Base-by-base conservation (phyloP, 345 rosid genomes). In the sweet orange (Citrus sinensis) region DNA sequence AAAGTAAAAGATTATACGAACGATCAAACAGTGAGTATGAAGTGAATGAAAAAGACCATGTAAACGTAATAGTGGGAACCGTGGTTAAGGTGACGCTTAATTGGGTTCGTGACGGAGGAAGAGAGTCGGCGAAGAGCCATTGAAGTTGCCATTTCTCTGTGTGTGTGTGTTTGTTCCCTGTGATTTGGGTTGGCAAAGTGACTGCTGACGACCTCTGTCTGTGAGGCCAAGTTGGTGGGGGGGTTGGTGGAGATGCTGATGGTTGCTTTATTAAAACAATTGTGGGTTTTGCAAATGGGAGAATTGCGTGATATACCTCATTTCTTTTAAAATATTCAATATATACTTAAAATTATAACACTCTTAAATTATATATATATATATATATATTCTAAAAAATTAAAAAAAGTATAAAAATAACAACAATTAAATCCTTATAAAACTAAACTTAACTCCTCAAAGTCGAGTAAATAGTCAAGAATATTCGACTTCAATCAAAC, bases 111-210 rank as follows among this genome's bases (percentile, higher is more conserved):
- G 67, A 88, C 40, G 80, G 88, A 85, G 82, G 91, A 75, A 72
- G 94, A 85, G 83, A 93, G 84, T 70, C 91, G 86, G 71, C 94
- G 92, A 80, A 95, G 92, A 80, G 92, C 92, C 80, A 87, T 82
- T 61, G 95, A 90, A 92, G 88, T 85, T 49, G 88, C 81, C 80
- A 77, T 71, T 22, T 39, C 34, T 70, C 70, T 59, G 78, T 77
- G 54, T 32, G 9, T 62, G 46, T 19, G 29, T 77, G 72, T 19
- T 13, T 2, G 24, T 8, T 63, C n/a, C 11, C 20, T 49, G 58
- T 29, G 30, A 24, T 56, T 65, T 56, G 10, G 27, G 35, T 67
- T 67, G 73, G 73, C 73, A n/a, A 35, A 24, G 29, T 49, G 55
- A 25, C 19, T 1, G 32, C 72, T 39, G 27, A 24, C 49, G 58